Percentiles rank a stretch among this genome's conserved stretches.
phyloP scores from a whole-genome alignment of 352 stramenopile species.

The Phytophthora meadii region DNA sequence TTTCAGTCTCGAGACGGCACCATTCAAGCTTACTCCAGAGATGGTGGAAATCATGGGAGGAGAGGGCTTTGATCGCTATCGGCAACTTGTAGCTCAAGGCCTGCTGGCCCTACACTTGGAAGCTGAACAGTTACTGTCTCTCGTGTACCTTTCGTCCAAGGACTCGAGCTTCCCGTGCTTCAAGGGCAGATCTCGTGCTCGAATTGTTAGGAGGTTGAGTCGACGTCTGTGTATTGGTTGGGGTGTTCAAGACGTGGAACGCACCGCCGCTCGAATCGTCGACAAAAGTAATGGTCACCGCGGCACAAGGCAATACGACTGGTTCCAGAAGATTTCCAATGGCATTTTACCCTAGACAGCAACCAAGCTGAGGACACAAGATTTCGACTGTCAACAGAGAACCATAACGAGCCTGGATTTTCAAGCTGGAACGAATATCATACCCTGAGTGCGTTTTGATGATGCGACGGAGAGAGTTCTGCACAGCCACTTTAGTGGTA shows the following conservation, averaged over 20 bases:
- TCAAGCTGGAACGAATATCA: neutral
- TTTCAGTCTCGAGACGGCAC: constrained; percentile 96
- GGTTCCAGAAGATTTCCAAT: constrained; percentile 89
- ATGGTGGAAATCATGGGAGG: constrained; percentile 95
- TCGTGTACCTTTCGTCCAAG: constrained; percentile 91
- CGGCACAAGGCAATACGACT: constrained; percentile 88
- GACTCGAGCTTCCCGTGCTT: constrained; percentile 96
- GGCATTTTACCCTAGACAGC: constrained; percentile 62
- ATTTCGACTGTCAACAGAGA: neutral
- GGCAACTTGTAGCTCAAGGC: constrained; percentile 92
- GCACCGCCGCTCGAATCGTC: constrained; percentile 64
- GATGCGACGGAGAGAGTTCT: neutral
- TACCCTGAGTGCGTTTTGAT: neutral
- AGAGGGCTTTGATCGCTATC: constrained; percentile 91
- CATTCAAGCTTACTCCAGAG: constrained; percentile 98
- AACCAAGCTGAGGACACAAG: neutral
- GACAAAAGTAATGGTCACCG: constrained; percentile 80
- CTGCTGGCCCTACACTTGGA: constrained; percentile 95
- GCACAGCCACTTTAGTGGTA: neutral
- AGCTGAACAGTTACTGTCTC: constrained; percentile 91
- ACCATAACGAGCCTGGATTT: neutral
- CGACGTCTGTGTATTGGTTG: constrained; percentile 69
- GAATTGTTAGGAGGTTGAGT: constrained; percentile 56
- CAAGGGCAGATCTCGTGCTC: constrained; percentile 40
- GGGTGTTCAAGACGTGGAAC: constrained; percentile 58